Percentiles rank a stretch among this genome's conserved stretches.
Conservation (phyloP, 116 monocot species). For the Dioscorea cayenensis region DNA sequence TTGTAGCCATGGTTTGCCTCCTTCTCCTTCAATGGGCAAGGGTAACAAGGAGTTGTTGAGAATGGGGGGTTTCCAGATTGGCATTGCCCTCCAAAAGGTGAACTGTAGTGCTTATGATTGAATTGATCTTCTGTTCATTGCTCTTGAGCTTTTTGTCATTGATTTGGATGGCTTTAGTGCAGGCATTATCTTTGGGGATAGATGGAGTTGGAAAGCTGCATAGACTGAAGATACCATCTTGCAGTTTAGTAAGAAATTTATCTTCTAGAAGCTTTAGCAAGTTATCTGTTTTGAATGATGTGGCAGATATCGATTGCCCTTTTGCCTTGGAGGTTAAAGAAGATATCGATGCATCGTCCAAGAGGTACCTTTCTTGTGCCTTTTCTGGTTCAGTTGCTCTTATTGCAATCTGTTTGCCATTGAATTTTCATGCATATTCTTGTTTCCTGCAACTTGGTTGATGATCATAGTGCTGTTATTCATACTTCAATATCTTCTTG, state of each 20-base stretch:
- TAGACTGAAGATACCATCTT: slow-evolving; percentile 13
- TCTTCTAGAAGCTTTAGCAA: slow-evolving; percentile 28
- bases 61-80: slow-evolving; percentile 13
- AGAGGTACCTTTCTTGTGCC: slow-evolving; percentile 6
- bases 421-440: too few relatives aligned
- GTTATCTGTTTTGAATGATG: slow-evolving; percentile 42
- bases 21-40: slow-evolving; percentile 23
- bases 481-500: too few relatives aligned
- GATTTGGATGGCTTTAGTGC: background rate
- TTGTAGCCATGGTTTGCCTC: slow-evolving; percentile 19
- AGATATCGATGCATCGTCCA: slow-evolving; percentile 4
- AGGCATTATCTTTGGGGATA: slow-evolving; percentile 22
- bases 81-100: slow-evolving; percentile 41
- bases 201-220: slow-evolving; percentile 18
- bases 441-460: too few relatives aligned
- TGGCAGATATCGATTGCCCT: slow-evolving; percentile 38
- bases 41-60: slow-evolving; percentile 22
- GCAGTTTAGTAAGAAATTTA: slow-evolving; percentile 6
- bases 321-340: slow-evolving; percentile 53
- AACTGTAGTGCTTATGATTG: background rate
- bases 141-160: too few relatives aligned
- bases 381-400: background rate
- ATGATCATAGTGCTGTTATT: too few relatives aligned
- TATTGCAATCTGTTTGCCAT: background rate
- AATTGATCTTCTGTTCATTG: background rate